These are phyloP conservation scores for Ceratobasidium sp. DNA, from an alignment of 1,284 basidiomycete genomes.

Conservation along the genomic window DNA sequence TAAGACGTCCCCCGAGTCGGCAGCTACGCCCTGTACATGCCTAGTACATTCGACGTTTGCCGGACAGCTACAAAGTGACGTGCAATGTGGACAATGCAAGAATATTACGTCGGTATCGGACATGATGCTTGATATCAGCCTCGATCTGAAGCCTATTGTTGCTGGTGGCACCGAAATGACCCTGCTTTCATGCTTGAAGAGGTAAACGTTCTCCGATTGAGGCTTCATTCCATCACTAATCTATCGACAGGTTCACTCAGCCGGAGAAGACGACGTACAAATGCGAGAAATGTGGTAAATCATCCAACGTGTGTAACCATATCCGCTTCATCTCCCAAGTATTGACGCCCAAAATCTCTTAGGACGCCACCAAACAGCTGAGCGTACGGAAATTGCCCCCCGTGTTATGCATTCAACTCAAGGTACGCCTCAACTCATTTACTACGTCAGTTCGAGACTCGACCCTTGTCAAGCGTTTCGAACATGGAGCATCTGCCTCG, in stretches of 20 bases:
- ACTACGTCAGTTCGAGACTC: slow-evolving; percentile 13
- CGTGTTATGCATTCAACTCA: slow-evolving; percentile 95
- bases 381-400: slow-evolving; percentile 88
- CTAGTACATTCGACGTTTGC: slow-evolving; percentile 93
- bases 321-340: slow-evolving; percentile 2
- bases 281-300: slow-evolving; percentile 78
- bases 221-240: slow-evolving; percentile 46
- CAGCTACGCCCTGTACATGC: slow-evolving; percentile 85
- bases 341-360: slow-evolving; percentile 16
- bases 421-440: slow-evolving; percentile 64
- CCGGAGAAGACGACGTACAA: slow-evolving; percentile 74
- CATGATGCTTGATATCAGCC: slow-evolving; percentile 91
- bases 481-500: slow-evolving; percentile 78
- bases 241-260: slow-evolving; percentile 72
- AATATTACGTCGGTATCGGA: slow-evolving; percentile 85
- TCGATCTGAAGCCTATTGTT: slow-evolving; percentile 79
- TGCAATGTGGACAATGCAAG: slow-evolving; percentile 82
- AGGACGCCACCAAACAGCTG: slow-evolving; percentile 86
- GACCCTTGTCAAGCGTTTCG: slow-evolving; percentile 77
- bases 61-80: slow-evolving; percentile 88
- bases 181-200: slow-evolving; percentile 77
- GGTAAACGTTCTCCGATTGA: slow-evolving; percentile 59
- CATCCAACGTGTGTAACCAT: slow-evolving; percentile 65
- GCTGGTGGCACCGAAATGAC: slow-evolving; percentile 58
- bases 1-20: slow-evolving; percentile 76